These are phyloP conservation scores for Paramecium sonneborni DNA, from an alignment of 73 alveolate species.

Conservation along the genomic window DNA sequence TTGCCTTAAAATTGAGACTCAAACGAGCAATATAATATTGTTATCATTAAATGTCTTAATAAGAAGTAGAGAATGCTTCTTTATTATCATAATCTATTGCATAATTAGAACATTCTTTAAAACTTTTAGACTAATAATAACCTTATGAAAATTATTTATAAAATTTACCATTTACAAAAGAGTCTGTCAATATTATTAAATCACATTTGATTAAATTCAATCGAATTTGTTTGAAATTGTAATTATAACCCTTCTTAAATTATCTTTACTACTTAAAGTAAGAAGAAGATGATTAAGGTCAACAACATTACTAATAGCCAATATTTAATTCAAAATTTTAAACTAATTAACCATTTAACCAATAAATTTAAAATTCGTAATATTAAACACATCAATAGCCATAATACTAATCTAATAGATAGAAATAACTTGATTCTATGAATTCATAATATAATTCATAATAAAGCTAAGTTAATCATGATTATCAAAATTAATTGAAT, in stretches of 20 bases:
- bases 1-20: slow-evolving; percentile 10
- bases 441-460: background rate
- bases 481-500: background rate
- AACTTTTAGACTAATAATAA: background rate
- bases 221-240: background rate
- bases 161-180: slow-evolving; percentile 57
- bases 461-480: background rate
- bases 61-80: background rate
- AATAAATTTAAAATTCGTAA: background rate
- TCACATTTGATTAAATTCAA: slow-evolving; percentile 10
- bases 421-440: background rate
- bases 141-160: slow-evolving; percentile 59
- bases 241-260: background rate
- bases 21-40: background rate
- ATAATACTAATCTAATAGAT: background rate
- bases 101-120: background rate
- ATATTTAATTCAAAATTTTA: background rate
- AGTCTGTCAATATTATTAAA: slow-evolving; percentile 40
- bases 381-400: background rate
- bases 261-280: background rate
- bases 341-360: background rate
- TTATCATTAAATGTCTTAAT: background rate
- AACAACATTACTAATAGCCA: background rate
- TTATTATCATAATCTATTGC: background rate
- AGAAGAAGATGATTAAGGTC: background rate